Base-by-base conservation (phyloP, 371 early-diverging fungal genomes). In the Rhizopus delemar region DNA sequence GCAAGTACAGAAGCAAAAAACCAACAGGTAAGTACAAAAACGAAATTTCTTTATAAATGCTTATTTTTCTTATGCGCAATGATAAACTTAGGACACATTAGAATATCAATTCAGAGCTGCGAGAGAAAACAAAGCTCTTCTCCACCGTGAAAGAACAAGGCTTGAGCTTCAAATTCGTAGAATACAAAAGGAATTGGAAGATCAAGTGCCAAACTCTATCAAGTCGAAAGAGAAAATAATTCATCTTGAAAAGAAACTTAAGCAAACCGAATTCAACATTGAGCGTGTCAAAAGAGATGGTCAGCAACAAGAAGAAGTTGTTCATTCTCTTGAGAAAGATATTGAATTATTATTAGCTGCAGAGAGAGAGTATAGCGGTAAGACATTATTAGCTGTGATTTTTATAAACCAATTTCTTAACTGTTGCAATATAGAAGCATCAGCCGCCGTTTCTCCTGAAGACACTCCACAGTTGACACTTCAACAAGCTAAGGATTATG, bases 111-210 rank as follows among this genome's bases (percentile, higher is more conserved):
- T 90, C 55, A 85, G 85, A 59, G 73, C 71, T 9, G 84, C 88
- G 28, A 86, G 87, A 59, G 89, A 86, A 65, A 73, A 84, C 29
- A 87, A 89, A 45, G 95, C 93, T 8, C 71, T 84, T 46, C 77
- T 84, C 5, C 90, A 87, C 70, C 85, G 90, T 71, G 90, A 95
- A n/a, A 73, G 85, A 3, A 71, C 83, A 50, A 85, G 85, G 45
- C 75, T 75, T 50, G 95, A 95, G 66, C 76, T 87, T 45, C 71
- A 87, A 8, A 85, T 88, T 31, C 86, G 86, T 59, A 86, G 87
- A 22, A 71, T 82, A n/a, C 82, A 78, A 55, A 81, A 77, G 53
- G 83, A 82, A 15, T 59, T 90, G 38, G 83, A 85, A 46, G 84
- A 84, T 5, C 68, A 81, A 78, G 72, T 77, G 16, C 85, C 86